A percentile compares a stretch with the other conserved stretches of the same genome.
Conservation (phyloP, 148 eudicot species). For the Diospyros lotus region DNA sequence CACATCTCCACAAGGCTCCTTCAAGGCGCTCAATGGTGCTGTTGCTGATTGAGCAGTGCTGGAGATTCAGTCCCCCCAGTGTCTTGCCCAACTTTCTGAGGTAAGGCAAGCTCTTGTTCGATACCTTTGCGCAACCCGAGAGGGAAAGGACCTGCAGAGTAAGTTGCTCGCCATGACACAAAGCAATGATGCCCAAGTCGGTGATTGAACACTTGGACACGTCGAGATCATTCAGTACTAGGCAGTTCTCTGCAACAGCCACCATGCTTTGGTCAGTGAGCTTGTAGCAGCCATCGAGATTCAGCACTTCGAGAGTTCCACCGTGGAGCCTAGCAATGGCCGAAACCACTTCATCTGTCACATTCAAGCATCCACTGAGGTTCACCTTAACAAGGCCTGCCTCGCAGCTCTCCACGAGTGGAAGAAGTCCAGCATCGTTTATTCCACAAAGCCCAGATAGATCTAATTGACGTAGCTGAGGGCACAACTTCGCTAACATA, state of each 20-base stretch:
- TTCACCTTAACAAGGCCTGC: slow-evolving; percentile 64
- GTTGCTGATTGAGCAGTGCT: slow-evolving; percentile 71
- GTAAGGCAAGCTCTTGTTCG: slow-evolving; percentile 56
- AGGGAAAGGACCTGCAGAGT: slow-evolving; percentile 66
- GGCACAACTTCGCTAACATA: slow-evolving; percentile 64
- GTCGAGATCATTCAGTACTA: slow-evolving; percentile 62
- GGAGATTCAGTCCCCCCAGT: slow-evolving; percentile 70
- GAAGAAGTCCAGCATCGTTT: slow-evolving; percentile 63
- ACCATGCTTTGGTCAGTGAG: slow-evolving; percentile 54
- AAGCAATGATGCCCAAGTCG: slow-evolving; percentile 54
- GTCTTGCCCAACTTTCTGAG: slow-evolving; percentile 53
- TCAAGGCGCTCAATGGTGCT: slow-evolving; percentile 40
- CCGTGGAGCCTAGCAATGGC: slow-evolving; percentile 62
- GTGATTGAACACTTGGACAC: slow-evolving; percentile 63
- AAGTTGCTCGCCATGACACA: slow-evolving; percentile 40
- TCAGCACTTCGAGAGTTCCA: slow-evolving; percentile 55
- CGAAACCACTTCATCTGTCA: slow-evolving; percentile 50
- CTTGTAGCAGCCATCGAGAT: slow-evolving; percentile 65
- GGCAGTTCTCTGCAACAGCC: slow-evolving; percentile 45
- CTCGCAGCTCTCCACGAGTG: slow-evolving; percentile 42
- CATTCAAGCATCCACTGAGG: slow-evolving; percentile 58
- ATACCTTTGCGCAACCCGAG: slow-evolving; percentile 63
- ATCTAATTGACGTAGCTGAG: slow-evolving; percentile 57
- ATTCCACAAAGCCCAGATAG: slow-evolving; percentile 60
- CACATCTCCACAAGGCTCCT: slow-evolving; percentile 71